Evolutionary conservation across 2,329 filamentous ascomycete genomes (phyloP), one percentile per base, ranked within the genome.

Genomic region (Aspergillus arachidicola): DNA sequence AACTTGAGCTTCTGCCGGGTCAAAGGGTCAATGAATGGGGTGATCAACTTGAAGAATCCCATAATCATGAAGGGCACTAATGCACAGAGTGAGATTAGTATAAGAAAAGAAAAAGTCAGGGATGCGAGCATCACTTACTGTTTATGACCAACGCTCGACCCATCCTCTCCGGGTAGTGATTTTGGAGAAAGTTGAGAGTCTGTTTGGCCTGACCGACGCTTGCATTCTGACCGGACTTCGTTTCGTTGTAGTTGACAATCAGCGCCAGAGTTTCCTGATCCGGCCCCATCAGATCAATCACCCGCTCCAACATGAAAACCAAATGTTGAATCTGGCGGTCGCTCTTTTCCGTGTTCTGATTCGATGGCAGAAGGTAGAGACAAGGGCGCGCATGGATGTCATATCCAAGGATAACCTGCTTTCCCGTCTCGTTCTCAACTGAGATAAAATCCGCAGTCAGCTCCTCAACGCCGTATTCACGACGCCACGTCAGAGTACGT

Each of bases 1-100:
- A 97, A 97, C 82, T 95, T 96, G 82, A 99, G 89, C 84, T 99
- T 99, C 74, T 95, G 89, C 63, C 91, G 89, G 11, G 95, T 99
- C 72, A 94, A 82, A 9, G 95, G 95, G 79, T 99, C 95, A 80
- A 99, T 97, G 80, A 99, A 97, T 45, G 94, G 93, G 5, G 89
- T 93, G 80, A 99, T 94, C 72, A 97, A 83, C 80, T 96, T 97
- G 85, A 98, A 96, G 85, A 99, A 99, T 57, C 91, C 91, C 78
- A 87, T 90, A 65, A 98, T 92, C 67, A 96, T 86, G 88, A 92
- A 97, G 0, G 94, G 94, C 56, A 97, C 92, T 94, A 67, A 26
- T 16, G 19, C 61, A 23, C 48, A 32, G 4, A 9, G 30, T 32
- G 30, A 21, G 51, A 55, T 62, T 30, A 63, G 57, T 28, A 38